Evolutionary conservation across 2,329 filamentous ascomycete species (phyloP), one percentile per base, ranked within the genome.

Genomic region (Teratosphaeria viscida): DNA sequence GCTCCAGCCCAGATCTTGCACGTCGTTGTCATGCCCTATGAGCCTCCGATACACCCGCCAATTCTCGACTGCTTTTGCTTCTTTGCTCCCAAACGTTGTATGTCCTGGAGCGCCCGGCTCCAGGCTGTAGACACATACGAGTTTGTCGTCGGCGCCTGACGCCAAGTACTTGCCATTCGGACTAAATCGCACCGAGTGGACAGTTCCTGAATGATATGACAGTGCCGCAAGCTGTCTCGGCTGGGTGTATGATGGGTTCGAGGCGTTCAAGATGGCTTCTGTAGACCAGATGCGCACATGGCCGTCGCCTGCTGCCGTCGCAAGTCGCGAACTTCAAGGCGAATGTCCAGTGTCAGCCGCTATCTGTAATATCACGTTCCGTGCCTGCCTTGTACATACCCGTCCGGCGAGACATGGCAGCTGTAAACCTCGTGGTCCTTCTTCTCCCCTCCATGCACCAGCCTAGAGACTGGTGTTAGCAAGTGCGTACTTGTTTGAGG

Each of bases 351-450:
- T 19, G n/a, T 49, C 19, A 19, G n/a, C 43, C 23, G 43, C 43
- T 49, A 19, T 49, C 8, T 10, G 2, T n/a, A 49, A n/a, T 19
- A n/a, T 49, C 43, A 14, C 12, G 37, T 23, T n/a, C 8, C 43
- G n/a, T 49, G 5, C n/a, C 8, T 49, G n/a, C 19, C 16, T 23
- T 23, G n/a, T 19, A 49, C 43, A 49, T 47, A 87, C 66, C 92
- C 94, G 77, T 99, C 94, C 14, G 94, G 90, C 32, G 94, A 99
- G 65, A 99, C 86, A 80, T 97, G 90, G 75, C 92, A 97, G 77
- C 90, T 96, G 79, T 97, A 99, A 66, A 97, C 92, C 77, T 99
- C 94, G 72, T 95, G 95, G 73, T 97, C 92, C 73, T 96, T 97
- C 74, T 95, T 90, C 79, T 99, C 94, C 73, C 92, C 92, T 77